phyloP scores from a whole-genome alignment of 768 basidiomycete species.

The Kwoniella bestiolae region DNA sequence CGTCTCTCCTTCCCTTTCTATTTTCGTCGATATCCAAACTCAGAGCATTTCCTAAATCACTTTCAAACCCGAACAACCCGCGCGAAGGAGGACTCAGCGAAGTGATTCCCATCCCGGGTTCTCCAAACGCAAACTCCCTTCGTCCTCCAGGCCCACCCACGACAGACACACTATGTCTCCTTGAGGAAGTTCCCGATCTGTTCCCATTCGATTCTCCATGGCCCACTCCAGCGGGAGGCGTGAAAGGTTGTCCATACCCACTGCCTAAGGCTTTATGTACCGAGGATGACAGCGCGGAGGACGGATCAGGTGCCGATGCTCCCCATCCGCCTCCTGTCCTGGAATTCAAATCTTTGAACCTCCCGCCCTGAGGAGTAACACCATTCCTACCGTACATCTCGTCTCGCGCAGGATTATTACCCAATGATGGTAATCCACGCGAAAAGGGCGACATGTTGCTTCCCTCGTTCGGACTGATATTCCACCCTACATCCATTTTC shows the following conservation, averaged over 20 bases:
- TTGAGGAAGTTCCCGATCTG: constrained; percentile 44
- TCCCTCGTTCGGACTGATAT: constrained; percentile 34
- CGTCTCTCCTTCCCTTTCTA: constrained; percentile 29
- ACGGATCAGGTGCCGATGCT: constrained; percentile 19
- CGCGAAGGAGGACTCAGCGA: constrained; percentile 31
- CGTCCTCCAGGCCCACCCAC: constrained; percentile 51
- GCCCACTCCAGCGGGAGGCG: background rate
- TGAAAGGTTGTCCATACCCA: constrained; percentile 15
- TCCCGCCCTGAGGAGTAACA: background rate
- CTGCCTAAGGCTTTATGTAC: constrained; percentile 39
- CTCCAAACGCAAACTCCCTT: constrained; percentile 51
- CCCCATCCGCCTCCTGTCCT: constrained; percentile 30
- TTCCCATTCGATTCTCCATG: constrained; percentile 18
- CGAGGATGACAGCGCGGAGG: constrained; percentile 31
- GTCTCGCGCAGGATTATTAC: constrained; percentile 7
- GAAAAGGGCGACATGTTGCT: constrained; percentile 52
- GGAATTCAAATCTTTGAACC: constrained; percentile 23
- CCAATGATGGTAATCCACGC: constrained; percentile 28
- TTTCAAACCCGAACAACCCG: constrained; percentile 38
- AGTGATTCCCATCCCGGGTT: constrained; percentile 37
- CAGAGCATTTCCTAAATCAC: constrained; percentile 45
- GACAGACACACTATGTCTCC: constrained; percentile 54
- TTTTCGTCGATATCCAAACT: constrained; percentile 44
- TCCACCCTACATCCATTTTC: constrained; percentile 34
- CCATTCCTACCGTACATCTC: constrained; percentile 19